These are phyloP conservation scores for Aspergillus latus DNA, from an alignment of 2,329 filamentous ascomycete species.

Conservation along the genomic window DNA sequence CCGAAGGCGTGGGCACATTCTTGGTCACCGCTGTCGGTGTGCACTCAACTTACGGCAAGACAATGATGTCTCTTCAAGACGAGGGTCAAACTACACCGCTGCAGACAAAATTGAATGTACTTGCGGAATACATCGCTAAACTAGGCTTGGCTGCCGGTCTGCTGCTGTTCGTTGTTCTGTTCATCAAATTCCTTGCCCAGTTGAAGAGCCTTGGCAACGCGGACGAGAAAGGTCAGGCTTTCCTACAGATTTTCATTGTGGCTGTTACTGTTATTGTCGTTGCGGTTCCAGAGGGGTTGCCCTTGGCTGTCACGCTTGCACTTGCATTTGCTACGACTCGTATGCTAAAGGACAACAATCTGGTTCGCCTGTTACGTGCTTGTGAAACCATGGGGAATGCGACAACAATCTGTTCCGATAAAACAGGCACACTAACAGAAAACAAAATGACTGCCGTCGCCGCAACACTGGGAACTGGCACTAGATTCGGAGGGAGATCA, in stretches of 20 bases:
- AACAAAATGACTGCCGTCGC: conserved; percentile 64
- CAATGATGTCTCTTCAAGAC: conserved; percentile 73
- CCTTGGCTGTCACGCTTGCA: conserved; percentile 61
- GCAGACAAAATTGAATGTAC: conserved; percentile 72
- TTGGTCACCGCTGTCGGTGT: conserved; percentile 74
- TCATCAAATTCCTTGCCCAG: conserved; percentile 72
- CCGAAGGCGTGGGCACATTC: conserved; percentile 73
- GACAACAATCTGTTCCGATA: conserved; percentile 65
- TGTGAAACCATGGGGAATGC: conserved; percentile 66
- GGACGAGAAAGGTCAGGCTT: conserved; percentile 57
- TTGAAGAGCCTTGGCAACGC: conserved; percentile 53
- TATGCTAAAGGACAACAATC: conserved; percentile 64
- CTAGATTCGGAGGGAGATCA: conserved; percentile 46
- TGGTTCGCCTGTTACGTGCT: conserved; percentile 59
- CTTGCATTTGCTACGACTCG: conserved; percentile 63
- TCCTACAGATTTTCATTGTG: conserved; percentile 59
- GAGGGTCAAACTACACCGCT: conserved; percentile 76
- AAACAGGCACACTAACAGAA: conserved; percentile 65
- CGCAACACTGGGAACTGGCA: conserved; percentile 53
- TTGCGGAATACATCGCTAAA: conserved; percentile 79
- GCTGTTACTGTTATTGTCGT: conserved; percentile 61
- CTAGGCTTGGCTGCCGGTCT: conserved; percentile 69
- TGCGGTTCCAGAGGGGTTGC: conserved; percentile 61
- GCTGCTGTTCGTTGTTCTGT: conserved; percentile 73
- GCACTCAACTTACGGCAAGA: conserved; percentile 74